A percentile compares a stretch with the other conserved stretches of the same genome.
These are phyloP conservation scores for Tuber aestivum DNA, from an alignment of 495 filamentous ascomycete genomes.

Conservation along the genomic window DNA sequence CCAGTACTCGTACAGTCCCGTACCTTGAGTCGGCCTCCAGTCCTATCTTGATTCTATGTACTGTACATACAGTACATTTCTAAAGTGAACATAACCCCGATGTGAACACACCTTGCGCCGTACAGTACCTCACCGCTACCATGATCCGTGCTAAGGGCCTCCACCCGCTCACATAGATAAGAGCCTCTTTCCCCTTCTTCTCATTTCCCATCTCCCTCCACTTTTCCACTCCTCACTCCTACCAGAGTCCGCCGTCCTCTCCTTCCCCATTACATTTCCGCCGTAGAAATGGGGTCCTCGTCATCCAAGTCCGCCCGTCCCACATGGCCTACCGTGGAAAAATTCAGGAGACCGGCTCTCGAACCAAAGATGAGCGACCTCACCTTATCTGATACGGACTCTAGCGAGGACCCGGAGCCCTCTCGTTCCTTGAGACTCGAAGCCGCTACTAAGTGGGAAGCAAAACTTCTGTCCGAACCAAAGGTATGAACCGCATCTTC, in stretches of 20 bases:
- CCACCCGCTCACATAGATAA: background rate
- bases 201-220: background rate
- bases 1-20: too few relatives aligned
- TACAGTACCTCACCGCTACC: background rate
- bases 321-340: slow-evolving; percentile 26
- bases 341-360: slow-evolving; percentile 10
- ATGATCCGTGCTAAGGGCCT: background rate
- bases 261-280: background rate
- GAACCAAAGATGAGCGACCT: slow-evolving; percentile 24
- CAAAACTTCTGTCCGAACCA: slow-evolving; percentile 30
- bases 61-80: slow-evolving; percentile 14
- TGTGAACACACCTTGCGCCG: slow-evolving; percentile 8
- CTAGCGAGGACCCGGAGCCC: slow-evolving; percentile 13
- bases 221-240: background rate
- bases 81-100: slow-evolving; percentile 26
- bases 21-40: background rate
- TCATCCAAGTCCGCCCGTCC: slow-evolving; percentile 23
- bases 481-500: slow-evolving; percentile 21
- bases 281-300: slow-evolving; percentile 28
- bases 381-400: slow-evolving; percentile 13
- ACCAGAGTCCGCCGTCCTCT: background rate
- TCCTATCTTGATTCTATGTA: background rate
- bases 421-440: slow-evolving; percentile 23
- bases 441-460: slow-evolving; percentile 30
- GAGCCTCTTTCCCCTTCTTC: background rate